Evolutionary conservation across 495 filamentous ascomycete genomes (phyloP).

Genomic region (Usnea hakonensis): DNA sequence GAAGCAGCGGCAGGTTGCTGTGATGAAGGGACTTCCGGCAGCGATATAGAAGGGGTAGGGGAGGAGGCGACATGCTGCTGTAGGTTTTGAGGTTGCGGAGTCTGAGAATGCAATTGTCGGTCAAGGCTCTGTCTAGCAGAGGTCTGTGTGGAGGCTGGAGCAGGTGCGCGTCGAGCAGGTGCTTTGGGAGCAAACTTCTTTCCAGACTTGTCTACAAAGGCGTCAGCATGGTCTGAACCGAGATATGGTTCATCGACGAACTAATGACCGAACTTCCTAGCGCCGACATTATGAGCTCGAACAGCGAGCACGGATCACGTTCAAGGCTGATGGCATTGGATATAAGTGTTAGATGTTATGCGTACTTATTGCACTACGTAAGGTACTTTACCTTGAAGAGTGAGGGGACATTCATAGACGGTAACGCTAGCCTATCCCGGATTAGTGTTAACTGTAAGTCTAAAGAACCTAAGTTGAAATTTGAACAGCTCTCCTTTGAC

Average conservation of each 20-base stretch:
- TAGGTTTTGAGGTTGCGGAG: conserved; percentile 31
- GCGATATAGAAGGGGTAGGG: conserved; percentile 22
- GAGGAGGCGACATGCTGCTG: conserved; percentile 25
- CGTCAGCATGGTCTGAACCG: conserved; percentile 7
- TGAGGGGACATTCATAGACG: no score
- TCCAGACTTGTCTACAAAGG: conserved; percentile 42
- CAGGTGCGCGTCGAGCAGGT: conserved; percentile 38
- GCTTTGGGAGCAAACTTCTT: conserved; percentile 49
- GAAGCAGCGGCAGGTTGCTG: conserved; percentile 11
- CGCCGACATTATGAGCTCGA: conserved; percentile 40
- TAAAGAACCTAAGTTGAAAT: neutral
- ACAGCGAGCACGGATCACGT: neutral
- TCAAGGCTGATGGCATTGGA: neutral
- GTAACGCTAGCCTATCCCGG: neutral
- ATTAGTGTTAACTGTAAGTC: neutral
- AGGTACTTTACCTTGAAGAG: neutral
- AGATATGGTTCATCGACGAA: conserved; percentile 27
- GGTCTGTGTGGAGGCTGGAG: conserved; percentile 28
- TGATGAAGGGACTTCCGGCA: conserved; percentile 18
- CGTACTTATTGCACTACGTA: neutral
- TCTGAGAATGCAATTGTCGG: conserved; percentile 30
- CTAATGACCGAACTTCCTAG: conserved; percentile 54
- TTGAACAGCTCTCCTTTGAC: conserved; percentile 7
- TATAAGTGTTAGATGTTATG: neutral
- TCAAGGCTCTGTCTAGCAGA: conserved; percentile 36